Evolutionary conservation across 2,329 filamentous ascomycete genomes (phyloP), one percentile per base, ranked within the genome.

Genomic region (Epichloe aotearoae): DNA sequence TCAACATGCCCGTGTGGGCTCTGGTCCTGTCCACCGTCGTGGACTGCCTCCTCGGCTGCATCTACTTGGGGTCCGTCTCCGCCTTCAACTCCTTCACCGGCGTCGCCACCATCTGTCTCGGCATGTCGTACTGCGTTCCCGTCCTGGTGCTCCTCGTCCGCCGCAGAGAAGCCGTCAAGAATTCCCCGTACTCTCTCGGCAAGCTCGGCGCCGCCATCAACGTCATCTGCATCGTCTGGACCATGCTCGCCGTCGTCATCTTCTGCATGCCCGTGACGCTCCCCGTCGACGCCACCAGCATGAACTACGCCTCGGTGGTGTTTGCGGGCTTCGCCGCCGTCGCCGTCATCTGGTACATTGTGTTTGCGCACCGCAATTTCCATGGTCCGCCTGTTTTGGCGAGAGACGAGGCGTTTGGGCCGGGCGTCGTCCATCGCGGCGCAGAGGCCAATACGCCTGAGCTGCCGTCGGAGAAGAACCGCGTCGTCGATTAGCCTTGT

Each of bases 21-120:
- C 73, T 90, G 6, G 69, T 81, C 3, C 72, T 90, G 2, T 87
- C 84, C 0, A 82, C 84, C 0, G 61, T 73, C 0, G 78, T 90
- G 42, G 81, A 86, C 63, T 84, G 80, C 57, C 68, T 89, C 11
- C 73, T 90, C 0, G 86, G 85, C 0, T 73, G 86, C 56, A 88
- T 90, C 64, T 90, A 87, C 69, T 88, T 90, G 56, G 86, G 86
- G 10, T 86, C 82, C 1, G 77, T 79, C 0, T 83, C 84, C 0
- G 86, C 86, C 0, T 90, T 90, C 70, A 85, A 84, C 70, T 83
- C 80, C 10, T 89, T 90, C 65, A 89, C 85, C 0, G 84, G 85
- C 30, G 84, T 88, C 1, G 86, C 85, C 1, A 89, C 85, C 4
- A 88, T 90, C 62, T 88, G 84, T 56, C 75, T 90, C 0, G 84